Base-by-base conservation (phyloP, 768 basidiomycete genomes). In the Pleurotus pulmonarius region DNA sequence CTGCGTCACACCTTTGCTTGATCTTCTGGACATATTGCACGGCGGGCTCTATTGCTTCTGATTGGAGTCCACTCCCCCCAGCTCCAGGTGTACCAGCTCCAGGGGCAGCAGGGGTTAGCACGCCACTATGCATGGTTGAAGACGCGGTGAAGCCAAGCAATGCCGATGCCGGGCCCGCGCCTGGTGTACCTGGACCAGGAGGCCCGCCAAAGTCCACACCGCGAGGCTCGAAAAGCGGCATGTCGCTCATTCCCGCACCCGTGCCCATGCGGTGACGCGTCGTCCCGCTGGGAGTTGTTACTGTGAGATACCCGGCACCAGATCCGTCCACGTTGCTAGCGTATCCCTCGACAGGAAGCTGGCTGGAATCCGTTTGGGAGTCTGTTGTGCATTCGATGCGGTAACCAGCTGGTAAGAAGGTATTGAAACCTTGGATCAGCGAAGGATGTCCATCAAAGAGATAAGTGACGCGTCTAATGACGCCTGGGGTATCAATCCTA, bases 371-470 rank as follows among this genome's bases (percentile, higher is more conserved):
- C 13, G 16, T 38, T 18, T 24, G 34, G n/a, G 80, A 71, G 63
- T 90, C 86, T 29, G 73, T 74, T 12, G 80, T 80, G 62, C 86
- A 88, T 61, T 96, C 93, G 69, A 99, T 98, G 47, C 91, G 87
- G 67, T 98, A 99, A 13, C 96, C 96, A 18, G 83, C 80, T 3
- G 96, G 96, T 9, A 99, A 81, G 73, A 98, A 99, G 0, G 94
- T 97, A 73, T 98, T 98, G 81, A 99, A 99, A 8, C 95, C 95
- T 70, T 96, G 93, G 46, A 99, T 98, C 59, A 99, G 88, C 4
- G 76, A 67, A 0, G 92, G 92, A 64, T 97, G 93, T 1, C 92
- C 92, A 56, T 86, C 83, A 75, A 99, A 98, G 22, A 99, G 85
- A 48, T 87, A 83, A 1, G 95, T 96, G 25, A 98, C 96, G 52